These are phyloP conservation scores for Penicillium nucicola DNA, from an alignment of 495 filamentous ascomycete genomes.

Conservation along the genomic window DNA sequence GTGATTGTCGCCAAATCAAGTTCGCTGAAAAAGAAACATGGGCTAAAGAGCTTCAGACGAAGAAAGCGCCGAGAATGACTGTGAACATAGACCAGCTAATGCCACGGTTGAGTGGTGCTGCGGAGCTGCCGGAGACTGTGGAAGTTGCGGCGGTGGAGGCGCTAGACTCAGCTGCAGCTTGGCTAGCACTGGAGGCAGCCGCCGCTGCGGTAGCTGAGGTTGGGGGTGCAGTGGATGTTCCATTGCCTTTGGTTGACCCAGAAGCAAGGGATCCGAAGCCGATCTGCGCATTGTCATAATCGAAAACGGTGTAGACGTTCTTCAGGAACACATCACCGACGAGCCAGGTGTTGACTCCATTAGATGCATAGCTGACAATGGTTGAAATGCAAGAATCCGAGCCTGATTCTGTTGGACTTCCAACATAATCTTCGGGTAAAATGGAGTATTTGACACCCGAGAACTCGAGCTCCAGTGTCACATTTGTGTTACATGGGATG, in stretches of 20 bases:
- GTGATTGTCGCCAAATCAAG: slow-evolving; percentile 2
- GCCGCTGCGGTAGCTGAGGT: slow-evolving; percentile 9
- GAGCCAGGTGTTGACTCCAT: slow-evolving; percentile 60
- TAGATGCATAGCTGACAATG: slow-evolving; percentile 49
- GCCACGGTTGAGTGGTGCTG: slow-evolving; percentile 7
- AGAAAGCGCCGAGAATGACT: slow-evolving; percentile 5
- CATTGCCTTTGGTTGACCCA: slow-evolving; percentile 9
- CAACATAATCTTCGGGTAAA: slow-evolving; percentile 66
- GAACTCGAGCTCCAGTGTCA: slow-evolving; percentile 50
- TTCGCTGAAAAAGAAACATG: not conserved
- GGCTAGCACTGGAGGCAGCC: slow-evolving; percentile 1
- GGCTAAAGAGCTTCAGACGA: slow-evolving; percentile 9
- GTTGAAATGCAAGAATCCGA: slow-evolving; percentile 58
- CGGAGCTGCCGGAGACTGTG: slow-evolving; percentile 6
- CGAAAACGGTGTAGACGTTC: slow-evolving; percentile 87
- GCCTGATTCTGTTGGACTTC: slow-evolving; percentile 32
- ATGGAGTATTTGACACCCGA: slow-evolving; percentile 60
- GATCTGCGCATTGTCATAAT: slow-evolving; percentile 52
- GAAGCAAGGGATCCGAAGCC: slow-evolving; percentile 33
- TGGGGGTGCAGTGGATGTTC: slow-evolving; percentile 12
- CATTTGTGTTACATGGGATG: slow-evolving; percentile 67
- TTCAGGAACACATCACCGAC: slow-evolving; percentile 83
- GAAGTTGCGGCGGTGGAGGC: not conserved
- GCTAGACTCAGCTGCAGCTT: not conserved
- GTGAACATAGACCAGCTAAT: slow-evolving; percentile 13